Evolutionary conservation across 2,329 filamentous ascomycete genomes (phyloP), one percentile per base, ranked within the genome.

Genomic region (Hymenoscyphus repandus): DNA sequence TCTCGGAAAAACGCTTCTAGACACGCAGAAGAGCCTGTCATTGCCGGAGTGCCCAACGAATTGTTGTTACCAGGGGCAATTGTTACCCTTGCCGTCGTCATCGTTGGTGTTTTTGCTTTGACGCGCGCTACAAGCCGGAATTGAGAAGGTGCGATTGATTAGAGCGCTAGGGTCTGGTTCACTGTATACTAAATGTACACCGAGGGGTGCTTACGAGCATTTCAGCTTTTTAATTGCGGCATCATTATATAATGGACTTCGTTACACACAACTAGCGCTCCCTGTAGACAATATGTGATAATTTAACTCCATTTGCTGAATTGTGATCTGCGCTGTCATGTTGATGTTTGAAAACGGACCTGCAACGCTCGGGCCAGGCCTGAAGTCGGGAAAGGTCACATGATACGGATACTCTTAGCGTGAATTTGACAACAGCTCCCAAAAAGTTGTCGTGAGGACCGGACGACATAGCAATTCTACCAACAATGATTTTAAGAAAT

Each of bases 1-100:
- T 71, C 44, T 67, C 69, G 66, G 65, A 53, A 60, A 54, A 36
- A 55, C 44, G 50, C 58, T 31, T 45, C 59, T 22, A 69, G 71
- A 38, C 72, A 65, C 31, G 56, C 60, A 18, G 68, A 67, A 15
- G 72, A 80, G 49, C 89, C 95, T 70, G 74, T 96, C 52, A 92
- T 99, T 65, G 79, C 85, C 2, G 93, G 93, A 49, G 87, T 99
- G 32, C 90, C 93, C 7, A 99, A 99, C 65, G 93, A 99, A 64
- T 75, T 97, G 49, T 76, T 99, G 15, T 79, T 97, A 38, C 93
- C 93, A 0, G 93, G 93, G 58, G 93, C 93, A 17, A 92, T 99
- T 66, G 90, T 93, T 51, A 91, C 91, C n/a, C 72, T 99, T 64
- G 93, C 92, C 9, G 89, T 95, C 39, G 91, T 96, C 34, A 96